Base-by-base conservation (phyloP, 345 rosid genomes). In the Camelina hispida region DNA sequence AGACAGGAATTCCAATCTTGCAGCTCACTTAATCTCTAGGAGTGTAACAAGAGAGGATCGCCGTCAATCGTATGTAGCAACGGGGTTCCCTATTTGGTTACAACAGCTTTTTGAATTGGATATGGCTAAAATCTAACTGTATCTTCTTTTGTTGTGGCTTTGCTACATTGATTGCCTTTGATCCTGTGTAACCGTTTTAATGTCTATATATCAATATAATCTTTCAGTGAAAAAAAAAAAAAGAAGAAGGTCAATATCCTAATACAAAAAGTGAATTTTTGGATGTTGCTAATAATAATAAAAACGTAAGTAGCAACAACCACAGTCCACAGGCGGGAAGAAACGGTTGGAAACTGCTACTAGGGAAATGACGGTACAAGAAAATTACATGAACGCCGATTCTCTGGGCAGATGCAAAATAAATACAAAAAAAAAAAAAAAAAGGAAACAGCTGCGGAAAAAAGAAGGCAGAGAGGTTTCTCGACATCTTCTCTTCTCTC, bases 271-370 rank as follows among this genome's bases (percentile, higher is more conserved):
- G 40, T 35, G 40, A 7, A 1, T 38, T 38, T 40, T 43, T 10
- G 38, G 66, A 65, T 64, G 63, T 64, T 55, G 64, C 37, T 53
- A 30, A 42, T 15, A 63, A 42, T 20, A 62, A 62, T 20, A 62
- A 62, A 14, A 58, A 34, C 43, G 5, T 17, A 42, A 12, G 1
- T 44, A 73, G 22, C 68, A n/a, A 73, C 51, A n/a, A 73, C 60
- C 20, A 74, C 58, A 52, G 66, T 65, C 60, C 20, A 74, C 58
- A 52, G 66, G 75, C 71, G 75, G 53, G 46, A 51, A 69, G 25
- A 62, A 76, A 69, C 70, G 60, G 80, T 30, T 76, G 20, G 23
- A 76, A 76, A 69, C 70, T 62, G 47, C 80, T 75, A 70, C 75
- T 25, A 76, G 68, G 8, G 32, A 46, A 48, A 69, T 14, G 74